A percentile compares a stretch with the other conserved stretches of the same genome.
Conservation (phyloP, 2,329 filamentous ascomycete genomes). For the Calycina marina region DNA sequence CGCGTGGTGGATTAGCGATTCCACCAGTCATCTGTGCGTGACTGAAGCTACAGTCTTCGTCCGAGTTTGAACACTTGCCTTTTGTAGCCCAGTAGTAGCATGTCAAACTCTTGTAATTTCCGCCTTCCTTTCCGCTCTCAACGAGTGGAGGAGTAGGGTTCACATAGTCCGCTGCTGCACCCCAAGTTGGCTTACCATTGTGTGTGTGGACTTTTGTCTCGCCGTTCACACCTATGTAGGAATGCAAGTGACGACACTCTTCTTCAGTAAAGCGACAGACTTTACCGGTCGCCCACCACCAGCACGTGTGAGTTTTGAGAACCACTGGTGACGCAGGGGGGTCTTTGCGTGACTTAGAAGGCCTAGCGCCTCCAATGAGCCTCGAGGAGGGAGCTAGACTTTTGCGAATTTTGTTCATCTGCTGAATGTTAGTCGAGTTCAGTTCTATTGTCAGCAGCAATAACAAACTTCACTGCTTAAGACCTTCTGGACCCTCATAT, state of each 20-base stretch:
- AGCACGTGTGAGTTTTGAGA: constrained; percentile 14
- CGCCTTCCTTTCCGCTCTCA: too few relatives aligned
- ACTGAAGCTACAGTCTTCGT: constrained; percentile 9
- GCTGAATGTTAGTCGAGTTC: too few relatives aligned
- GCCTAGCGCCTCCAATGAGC: too few relatives aligned
- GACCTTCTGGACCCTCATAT: too few relatives aligned
- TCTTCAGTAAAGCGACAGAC: constrained; percentile 15
- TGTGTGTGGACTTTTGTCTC: constrained; percentile 8
- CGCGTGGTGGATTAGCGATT: too few relatives aligned
- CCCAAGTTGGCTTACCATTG: constrained; percentile 15
- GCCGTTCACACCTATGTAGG: constrained; percentile 1
- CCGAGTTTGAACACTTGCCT: constrained; percentile 5
- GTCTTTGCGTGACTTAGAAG: background rate
- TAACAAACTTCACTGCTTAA: too few relatives aligned
- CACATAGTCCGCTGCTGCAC: constrained; percentile 8
- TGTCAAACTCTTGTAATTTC: constrained; percentile 2
- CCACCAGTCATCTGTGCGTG: constrained; percentile 4
- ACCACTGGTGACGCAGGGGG: constrained; percentile 5
- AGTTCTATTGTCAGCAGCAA: too few relatives aligned
- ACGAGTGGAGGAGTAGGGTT: constrained; percentile 1
- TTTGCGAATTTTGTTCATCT: too few relatives aligned
- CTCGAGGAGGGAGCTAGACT: too few relatives aligned
- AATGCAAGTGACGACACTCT: constrained; percentile 17
- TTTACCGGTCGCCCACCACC: constrained; percentile 10
- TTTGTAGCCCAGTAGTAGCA: constrained; percentile 13